Evolutionary conservation across 345 rosid genomes (phyloP).

Genomic region (Lepidium africanum): DNA sequence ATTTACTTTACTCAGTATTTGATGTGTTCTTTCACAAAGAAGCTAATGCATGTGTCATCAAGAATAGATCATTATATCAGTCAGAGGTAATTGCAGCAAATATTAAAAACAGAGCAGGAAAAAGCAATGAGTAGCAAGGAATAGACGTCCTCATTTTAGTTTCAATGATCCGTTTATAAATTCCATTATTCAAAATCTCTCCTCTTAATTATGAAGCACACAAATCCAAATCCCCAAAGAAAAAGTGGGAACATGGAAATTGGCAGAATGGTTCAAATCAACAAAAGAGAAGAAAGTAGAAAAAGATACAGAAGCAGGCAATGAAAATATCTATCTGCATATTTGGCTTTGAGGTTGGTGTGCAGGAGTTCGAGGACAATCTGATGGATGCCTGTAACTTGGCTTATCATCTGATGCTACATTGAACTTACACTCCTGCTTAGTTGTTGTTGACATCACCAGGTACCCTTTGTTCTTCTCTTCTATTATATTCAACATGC

Average conservation of each 20-base stretch:
- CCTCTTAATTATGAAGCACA: conserved; percentile 6
- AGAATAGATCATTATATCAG: neutral
- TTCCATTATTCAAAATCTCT: conserved; percentile 18
- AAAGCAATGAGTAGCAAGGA: neutral
- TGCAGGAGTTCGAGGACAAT: conserved; percentile 39
- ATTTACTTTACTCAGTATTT: neutral
- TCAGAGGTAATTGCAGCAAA: neutral
- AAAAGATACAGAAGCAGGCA: conserved; percentile 8
- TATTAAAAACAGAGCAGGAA: neutral
- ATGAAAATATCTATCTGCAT: conserved; percentile 39
- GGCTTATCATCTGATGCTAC: conserved; percentile 13
- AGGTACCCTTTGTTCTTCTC: conserved; percentile 35
- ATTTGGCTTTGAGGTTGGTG: conserved; percentile 54
- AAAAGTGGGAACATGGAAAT: conserved; percentile 11
- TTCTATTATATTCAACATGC: conserved; percentile 40
- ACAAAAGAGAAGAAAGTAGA: neutral
- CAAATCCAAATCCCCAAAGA: conserved; percentile 28
- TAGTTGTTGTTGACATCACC: conserved; percentile 7
- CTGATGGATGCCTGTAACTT: conserved; percentile 31
- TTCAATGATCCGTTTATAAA: conserved; percentile 12
- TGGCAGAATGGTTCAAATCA: conserved; percentile 10
- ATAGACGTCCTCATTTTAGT: neutral
- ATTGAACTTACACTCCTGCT: conserved; percentile 31
- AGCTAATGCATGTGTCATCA: neutral
- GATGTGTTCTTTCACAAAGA: neutral